Evolutionary conservation across 306 rosid genomes (phyloP).

Genomic region (Leucaena leucocephala): DNA sequence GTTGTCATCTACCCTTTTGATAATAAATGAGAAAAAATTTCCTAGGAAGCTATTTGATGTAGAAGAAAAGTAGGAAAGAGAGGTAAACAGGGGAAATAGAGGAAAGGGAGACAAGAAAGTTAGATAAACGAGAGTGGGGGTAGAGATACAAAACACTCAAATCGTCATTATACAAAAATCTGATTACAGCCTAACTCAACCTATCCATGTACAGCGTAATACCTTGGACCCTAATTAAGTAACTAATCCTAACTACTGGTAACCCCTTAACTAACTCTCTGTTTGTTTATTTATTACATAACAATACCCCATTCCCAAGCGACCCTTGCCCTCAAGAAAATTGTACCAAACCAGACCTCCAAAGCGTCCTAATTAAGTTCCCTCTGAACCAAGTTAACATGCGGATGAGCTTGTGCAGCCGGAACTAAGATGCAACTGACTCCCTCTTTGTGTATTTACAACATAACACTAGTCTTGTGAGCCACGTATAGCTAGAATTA

Average conservation of each 20-base stretch:
- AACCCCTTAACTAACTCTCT: not conserved
- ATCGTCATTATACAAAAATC: not conserved
- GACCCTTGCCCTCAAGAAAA: not conserved
- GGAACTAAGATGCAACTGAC: not conserved
- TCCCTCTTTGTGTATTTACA: not conserved
- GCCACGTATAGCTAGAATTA: slow-evolving; percentile 21
- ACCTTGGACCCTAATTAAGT: not conserved
- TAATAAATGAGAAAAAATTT: slow-evolving; percentile 25
- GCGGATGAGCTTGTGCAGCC: not conserved
- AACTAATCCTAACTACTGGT: not conserved
- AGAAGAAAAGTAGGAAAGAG: not conserved
- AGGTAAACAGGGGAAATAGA: not conserved
- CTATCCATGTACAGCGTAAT: not conserved
- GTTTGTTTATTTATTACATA: not conserved
- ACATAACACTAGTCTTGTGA: not conserved
- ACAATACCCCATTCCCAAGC: not conserved
- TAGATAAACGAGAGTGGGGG: not conserved
- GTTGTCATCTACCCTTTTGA: not conserved
- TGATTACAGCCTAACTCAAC: not conserved
- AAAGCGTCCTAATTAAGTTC: not conserved
- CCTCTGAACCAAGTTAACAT: not conserved
- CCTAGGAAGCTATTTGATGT: slow-evolving; percentile 7
- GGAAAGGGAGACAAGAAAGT: not conserved
- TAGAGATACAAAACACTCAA: too few relatives aligned
- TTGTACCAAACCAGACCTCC: not conserved